Base-by-base conservation (phyloP, 139 green algal species). In the Chlamydomonas applanata region DNA sequence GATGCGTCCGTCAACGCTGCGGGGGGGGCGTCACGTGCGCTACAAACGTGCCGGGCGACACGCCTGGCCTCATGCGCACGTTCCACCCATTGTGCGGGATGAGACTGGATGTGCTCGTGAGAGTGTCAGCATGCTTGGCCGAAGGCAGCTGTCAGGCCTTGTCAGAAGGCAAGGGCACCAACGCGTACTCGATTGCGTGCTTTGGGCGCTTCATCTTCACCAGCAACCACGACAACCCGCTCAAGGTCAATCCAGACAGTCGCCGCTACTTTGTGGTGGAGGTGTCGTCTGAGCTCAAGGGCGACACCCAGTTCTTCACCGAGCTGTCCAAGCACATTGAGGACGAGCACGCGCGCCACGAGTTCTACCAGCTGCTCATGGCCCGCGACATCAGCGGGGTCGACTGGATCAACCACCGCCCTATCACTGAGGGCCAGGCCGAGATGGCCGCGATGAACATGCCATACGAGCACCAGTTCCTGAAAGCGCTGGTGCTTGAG, bases 351-450 rank as follows among this genome's bases (percentile, higher is more conserved):
- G 14, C 14, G 25, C 64, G 64, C 16, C 20, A 53, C 17, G 64
- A 46, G 30, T 71, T 71, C 22, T 71, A 71, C 64, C 45, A n/a
- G 30, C 24, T 56, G 19, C 49, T 71, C 25, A 71, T 71, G 64
- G 33, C 20, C 9, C 64, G 64, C 17, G 64, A 71, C 33, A n/a
- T 71, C 14, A 44, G 14, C 14, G 19, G 11, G 30, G 64, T 71
- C 19, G 30, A 49, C 16, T 71, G 30, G 64, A 29, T 56, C 32
- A 20, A 52, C 22, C 14, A 46, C 30, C 16, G 33, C 25, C 64
- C 64, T 17, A 71, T 52, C 14, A 71, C 64, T 52, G 14, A 20
- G 13, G 19, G 20, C 64, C 14, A 54, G 22, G 14, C 32, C 13
- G 25, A 52, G 30, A 52, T 56, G 64, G 29, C 49, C 33, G 32